These are phyloP conservation scores for Suillus bovinus DNA, from an alignment of 768 basidiomycete genomes.

Conservation along the genomic window DNA sequence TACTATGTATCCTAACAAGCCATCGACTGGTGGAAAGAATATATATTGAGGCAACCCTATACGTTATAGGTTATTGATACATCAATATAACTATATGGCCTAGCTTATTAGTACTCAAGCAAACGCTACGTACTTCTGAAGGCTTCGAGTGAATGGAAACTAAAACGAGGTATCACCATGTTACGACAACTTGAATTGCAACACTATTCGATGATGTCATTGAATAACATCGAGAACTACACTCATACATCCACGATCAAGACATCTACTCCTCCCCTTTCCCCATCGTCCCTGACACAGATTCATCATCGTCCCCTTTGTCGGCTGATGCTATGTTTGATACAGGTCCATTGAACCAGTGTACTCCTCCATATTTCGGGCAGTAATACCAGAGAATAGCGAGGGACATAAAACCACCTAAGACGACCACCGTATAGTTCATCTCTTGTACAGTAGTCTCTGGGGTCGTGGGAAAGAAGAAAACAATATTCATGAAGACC, in stretches of 20 bases:
- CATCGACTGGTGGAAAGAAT: too few species aligned
- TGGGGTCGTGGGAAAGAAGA: slow-evolving; percentile 34
- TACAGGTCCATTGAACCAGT: slow-evolving; percentile 33
- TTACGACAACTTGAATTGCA: background rate
- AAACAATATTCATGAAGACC: slow-evolving; percentile 36
- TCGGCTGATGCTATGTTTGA: slow-evolving; percentile 10
- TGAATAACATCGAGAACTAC: background rate
- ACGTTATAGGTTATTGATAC: too few species aligned
- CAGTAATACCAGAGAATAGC: slow-evolving; percentile 25
- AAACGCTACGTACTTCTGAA: background rate
- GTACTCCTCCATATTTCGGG: slow-evolving; percentile 27
- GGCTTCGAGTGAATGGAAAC: background rate
- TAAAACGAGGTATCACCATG: background rate
- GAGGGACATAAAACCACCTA: slow-evolving; percentile 33
- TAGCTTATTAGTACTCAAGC: too few species aligned
- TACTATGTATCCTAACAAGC: too few species aligned
- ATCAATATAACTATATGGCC: too few species aligned
- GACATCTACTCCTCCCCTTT: background rate
- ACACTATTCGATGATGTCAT: background rate
- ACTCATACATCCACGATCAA: background rate
- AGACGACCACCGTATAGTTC: slow-evolving; percentile 40
- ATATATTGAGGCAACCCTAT: too few species aligned
- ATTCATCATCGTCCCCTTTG: background rate
- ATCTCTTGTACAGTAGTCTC: slow-evolving; percentile 31
- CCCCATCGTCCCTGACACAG: background rate